Percentiles rank a stretch among this genome's conserved stretches.
These are phyloP conservation scores for Penicillium brevicompactum DNA, from an alignment of 2,329 filamentous ascomycete genomes.

Conservation along the genomic window DNA sequence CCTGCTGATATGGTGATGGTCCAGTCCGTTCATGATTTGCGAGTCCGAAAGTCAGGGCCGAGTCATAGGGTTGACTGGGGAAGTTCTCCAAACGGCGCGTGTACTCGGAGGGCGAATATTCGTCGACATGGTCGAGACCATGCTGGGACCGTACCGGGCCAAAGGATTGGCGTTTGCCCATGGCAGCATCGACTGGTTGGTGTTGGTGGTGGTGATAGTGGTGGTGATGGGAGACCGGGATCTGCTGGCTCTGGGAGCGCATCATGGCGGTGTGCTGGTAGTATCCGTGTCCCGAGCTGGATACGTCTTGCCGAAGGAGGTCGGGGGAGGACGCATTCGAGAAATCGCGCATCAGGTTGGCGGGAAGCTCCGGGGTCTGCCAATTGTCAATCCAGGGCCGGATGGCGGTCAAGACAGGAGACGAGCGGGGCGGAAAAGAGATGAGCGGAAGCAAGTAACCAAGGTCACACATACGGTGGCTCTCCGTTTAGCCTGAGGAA, in stretches of 20 bases:
- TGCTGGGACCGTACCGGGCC: slow-evolving; percentile 30
- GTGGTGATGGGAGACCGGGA: slow-evolving; percentile 35
- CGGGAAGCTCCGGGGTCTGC: slow-evolving; percentile 43
- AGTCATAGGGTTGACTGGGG: slow-evolving; percentile 27
- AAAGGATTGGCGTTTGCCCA: slow-evolving; percentile 35
- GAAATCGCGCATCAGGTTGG: slow-evolving; percentile 34
- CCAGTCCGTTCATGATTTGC: slow-evolving; percentile 18
- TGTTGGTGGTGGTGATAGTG: slow-evolving; percentile 20
- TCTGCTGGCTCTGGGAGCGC: slow-evolving; percentile 43
- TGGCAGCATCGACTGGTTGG: slow-evolving; percentile 23
- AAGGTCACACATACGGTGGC: slow-evolving; percentile 48
- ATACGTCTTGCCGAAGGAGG: slow-evolving; percentile 28
- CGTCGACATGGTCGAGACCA: slow-evolving; percentile 41
- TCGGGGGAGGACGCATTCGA: slow-evolving; percentile 35
- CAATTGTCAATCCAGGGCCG: slow-evolving; percentile 44
- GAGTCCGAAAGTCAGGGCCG: slow-evolving; percentile 17
- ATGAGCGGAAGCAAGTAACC: slow-evolving; percentile 39
- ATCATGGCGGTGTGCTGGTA: slow-evolving; percentile 39
- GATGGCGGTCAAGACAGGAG: slow-evolving; percentile 28
- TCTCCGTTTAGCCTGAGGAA: slow-evolving; percentile 46
- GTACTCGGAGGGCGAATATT: slow-evolving; percentile 47
- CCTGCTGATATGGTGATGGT: slow-evolving; percentile 6
- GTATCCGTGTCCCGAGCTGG: slow-evolving; percentile 28
- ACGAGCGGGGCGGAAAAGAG: slow-evolving; percentile 25
- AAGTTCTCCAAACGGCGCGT: slow-evolving; percentile 39